Conservation (phyloP, 2,329 filamentous ascomycete genomes). For the Epichloe gansuensis region DNA sequence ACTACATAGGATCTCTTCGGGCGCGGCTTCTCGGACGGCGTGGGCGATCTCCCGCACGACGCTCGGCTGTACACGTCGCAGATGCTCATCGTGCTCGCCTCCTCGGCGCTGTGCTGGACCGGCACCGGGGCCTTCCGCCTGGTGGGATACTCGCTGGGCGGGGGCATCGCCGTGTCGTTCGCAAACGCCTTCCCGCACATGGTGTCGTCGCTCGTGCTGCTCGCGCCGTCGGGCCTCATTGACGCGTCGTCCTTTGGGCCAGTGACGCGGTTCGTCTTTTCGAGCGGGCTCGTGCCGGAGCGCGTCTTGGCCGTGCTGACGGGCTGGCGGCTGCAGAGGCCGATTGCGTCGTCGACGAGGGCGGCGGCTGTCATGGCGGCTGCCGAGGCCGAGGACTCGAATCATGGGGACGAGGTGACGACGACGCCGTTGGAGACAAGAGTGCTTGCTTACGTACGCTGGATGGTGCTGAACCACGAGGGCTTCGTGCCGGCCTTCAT, state of each 20-base stretch:
- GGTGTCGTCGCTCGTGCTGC: constrained; percentile 56
- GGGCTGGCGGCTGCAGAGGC: constrained; percentile 33
- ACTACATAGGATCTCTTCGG: constrained; percentile 48
- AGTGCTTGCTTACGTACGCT: constrained; percentile 40
- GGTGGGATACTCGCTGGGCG: constrained; percentile 72
- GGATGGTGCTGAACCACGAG: constrained; percentile 42
- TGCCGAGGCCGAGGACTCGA: constrained; percentile 28
- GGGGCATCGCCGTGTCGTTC: constrained; percentile 64
- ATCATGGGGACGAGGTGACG: background rate
- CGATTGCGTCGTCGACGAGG: constrained; percentile 31
- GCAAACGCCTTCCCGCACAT: constrained; percentile 58
- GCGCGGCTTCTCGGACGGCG: constrained; percentile 52
- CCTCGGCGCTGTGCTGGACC: constrained; percentile 57
- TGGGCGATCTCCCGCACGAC: constrained; percentile 56
- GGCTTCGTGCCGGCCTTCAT: constrained; percentile 50
- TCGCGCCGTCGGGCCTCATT: constrained; percentile 70
- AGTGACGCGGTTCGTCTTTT: constrained; percentile 37
- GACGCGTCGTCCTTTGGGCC: constrained; percentile 38
- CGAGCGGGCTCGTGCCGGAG: constrained; percentile 41
- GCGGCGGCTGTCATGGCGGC: constrained; percentile 13
- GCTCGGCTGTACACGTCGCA: constrained; percentile 61
- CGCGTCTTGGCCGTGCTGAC: constrained; percentile 36
- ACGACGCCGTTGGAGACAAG: constrained; percentile 29
- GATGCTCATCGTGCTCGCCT: constrained; percentile 56
- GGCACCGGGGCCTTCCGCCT: constrained; percentile 46